Base-by-base conservation (phyloP, 139 green algal species). In the Trebouxia sp. region DNA sequence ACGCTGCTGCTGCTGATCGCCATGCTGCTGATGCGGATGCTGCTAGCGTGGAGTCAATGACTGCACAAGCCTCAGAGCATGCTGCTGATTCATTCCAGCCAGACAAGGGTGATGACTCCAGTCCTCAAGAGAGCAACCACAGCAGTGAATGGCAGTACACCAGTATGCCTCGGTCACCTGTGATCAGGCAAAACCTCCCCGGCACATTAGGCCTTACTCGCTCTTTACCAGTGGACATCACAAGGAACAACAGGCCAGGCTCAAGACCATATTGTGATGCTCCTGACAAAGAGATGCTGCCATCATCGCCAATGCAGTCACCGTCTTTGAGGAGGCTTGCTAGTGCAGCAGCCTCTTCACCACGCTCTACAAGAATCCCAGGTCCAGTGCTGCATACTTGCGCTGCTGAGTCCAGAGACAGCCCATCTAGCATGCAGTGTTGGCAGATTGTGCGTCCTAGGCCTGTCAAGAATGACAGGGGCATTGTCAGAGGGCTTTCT, bases 401-500 rank as follows among this genome's bases (percentile, higher is more conserved):
- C 28, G 47, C 74, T 7, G 11, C 30, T 3, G 74, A 62, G 42
- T 48, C 42, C 15, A 28, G 42, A 0, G 6, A 43, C 28, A 65
- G 74, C n/a, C 42, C 74, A n/a, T 32, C 72, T n/a, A 55, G 51
- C 53, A 80, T 80, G 75, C 75, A 80, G 24, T 53, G 37, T 37
- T 80, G 75, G 75, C 75, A 80, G 12, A 80, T 80, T 51, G 75
- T 80, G 22, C 35, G 75, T 17, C 75, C 75, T 24, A 47, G 75
- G 24, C 51, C 74, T 35, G 74, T 79, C 12, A n/a, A 72, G 62
- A 72, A 35, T 14, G 43, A 65, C 15, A 42, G 35, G 30, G 32
- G 24, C 42, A 28, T 62, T 32, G 22, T 28, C 11, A 22, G 47
- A 15, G 22, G 35, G 45, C 74, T 38, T 28, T 39, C 37, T n/a